Conservation (phyloP, 1,284 basidiomycete genomes). For the Ustilago bromivora region DNA sequence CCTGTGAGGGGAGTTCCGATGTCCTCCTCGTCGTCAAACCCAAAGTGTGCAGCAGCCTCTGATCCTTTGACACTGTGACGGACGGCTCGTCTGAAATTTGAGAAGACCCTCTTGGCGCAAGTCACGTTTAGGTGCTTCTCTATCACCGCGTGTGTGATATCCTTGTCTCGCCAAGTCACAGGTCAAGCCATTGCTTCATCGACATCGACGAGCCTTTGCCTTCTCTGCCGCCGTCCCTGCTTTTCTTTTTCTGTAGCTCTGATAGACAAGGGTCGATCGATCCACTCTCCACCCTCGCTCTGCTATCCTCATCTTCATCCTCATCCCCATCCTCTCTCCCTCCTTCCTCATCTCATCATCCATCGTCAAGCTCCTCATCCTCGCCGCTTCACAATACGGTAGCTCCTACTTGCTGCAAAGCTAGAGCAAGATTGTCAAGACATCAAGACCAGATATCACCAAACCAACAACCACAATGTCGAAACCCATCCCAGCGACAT, state of each 20-base stretch:
- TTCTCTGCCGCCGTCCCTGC: conserved; percentile 2
- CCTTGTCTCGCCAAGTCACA: background rate
- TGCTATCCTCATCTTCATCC: background rate
- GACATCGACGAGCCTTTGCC: background rate
- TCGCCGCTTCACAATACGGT: background rate
- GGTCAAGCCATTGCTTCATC: background rate
- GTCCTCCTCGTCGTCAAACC: background rate
- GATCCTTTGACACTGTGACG: conserved; percentile 1
- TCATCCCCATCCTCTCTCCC: background rate
- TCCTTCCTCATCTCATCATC: conserved; percentile 3
- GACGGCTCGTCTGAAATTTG: conserved; percentile 10
- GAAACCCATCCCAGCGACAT: conserved; percentile 33
- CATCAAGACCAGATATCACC: background rate
- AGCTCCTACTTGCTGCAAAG: background rate
- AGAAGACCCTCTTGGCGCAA: background rate
- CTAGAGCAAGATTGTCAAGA: background rate
- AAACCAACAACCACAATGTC: conserved; percentile 18
- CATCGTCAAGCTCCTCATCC: background rate
- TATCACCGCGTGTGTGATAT: background rate
- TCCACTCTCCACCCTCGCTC: background rate
- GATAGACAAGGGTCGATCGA: background rate
- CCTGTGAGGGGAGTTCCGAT: conserved; percentile 16
- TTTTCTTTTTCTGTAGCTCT: background rate
- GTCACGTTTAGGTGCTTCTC: conserved; percentile 8
- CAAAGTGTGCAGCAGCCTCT: conserved; percentile 5